Conservation (phyloP, 352 stramenopile species). For the Pseudoperonospora humuli region DNA sequence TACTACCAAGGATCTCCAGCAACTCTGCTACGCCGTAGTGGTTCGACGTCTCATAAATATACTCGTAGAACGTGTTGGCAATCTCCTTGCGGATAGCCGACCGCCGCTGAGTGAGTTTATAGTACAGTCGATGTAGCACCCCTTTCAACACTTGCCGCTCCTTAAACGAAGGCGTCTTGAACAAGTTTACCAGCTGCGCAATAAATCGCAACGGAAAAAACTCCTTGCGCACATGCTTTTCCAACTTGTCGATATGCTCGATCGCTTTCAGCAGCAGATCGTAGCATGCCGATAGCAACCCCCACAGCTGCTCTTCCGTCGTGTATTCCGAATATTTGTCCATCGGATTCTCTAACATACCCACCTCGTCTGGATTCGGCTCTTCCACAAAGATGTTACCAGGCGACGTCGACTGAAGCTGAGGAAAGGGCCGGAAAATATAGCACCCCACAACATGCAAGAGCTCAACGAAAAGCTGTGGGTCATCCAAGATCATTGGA, state of each 20-base stretch:
- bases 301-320: conserved; percentile 75
- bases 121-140: conserved; percentile 83
- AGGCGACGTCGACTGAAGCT: conserved; percentile 39
- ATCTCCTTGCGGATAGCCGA: conserved; percentile 85
- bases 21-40: conserved; percentile 85
- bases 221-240: conserved; percentile 81
- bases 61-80: conserved; percentile 85
- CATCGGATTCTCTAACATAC: conserved; percentile 58
- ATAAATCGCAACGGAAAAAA: conserved; percentile 81
- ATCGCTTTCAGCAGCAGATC: conserved; percentile 80
- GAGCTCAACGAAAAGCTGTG: conserved; percentile 74
- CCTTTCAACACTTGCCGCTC: conserved; percentile 82
- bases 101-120: conserved; percentile 85
- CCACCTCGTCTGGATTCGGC: conserved; percentile 46
- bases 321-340: conserved; percentile 84
- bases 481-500: conserved; percentile 72
- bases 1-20: conserved; percentile 82
- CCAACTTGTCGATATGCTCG: conserved; percentile 84
- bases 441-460: conserved; percentile 73
- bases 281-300: conserved; percentile 70
- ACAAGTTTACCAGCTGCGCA: conserved; percentile 70
- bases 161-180: conserved; percentile 84
- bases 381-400: conserved; percentile 83
- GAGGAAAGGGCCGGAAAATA: conserved; percentile 74
- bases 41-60: conserved; percentile 89